Evolutionary conservation across 176 grass and related monocot species (phyloP).

Genomic region (Echinochloa phyllopogon): DNA sequence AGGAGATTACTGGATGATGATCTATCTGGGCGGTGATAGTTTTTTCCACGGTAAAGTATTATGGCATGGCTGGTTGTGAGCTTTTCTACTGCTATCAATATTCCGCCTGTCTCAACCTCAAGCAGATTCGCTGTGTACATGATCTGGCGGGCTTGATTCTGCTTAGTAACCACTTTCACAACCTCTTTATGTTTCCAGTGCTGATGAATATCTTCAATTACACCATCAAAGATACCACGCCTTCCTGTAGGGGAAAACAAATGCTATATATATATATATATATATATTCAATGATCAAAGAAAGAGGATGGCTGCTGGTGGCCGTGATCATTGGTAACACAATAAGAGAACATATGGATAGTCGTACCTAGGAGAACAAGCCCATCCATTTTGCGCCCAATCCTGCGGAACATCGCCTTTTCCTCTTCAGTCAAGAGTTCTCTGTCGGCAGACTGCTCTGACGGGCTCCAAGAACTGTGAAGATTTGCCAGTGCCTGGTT

Average conservation of each 20-base stretch:
- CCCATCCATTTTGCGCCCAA: slow-evolving; percentile 80
- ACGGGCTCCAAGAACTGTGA: slow-evolving; percentile 57
- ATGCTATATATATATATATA: slow-evolving; percentile 8
- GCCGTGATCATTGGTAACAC: not conserved
- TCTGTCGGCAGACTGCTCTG: slow-evolving; percentile 60
- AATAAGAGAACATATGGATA: slow-evolving; percentile 18
- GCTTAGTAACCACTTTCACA: slow-evolving; percentile 88
- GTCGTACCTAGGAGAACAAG: slow-evolving; percentile 68
- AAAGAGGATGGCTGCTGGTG: slow-evolving; percentile 1
- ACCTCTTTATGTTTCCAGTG: slow-evolving; percentile 95
- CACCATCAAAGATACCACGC: slow-evolving; percentile 83
- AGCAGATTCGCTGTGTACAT: slow-evolving; percentile 70
- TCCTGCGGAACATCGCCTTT: slow-evolving; percentile 60
- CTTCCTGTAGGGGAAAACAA: slow-evolving; percentile 61
- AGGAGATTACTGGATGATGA: slow-evolving; percentile 62
- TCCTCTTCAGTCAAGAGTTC: slow-evolving; percentile 88
- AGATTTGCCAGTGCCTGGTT: slow-evolving; percentile 67
- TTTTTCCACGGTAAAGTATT: slow-evolving; percentile 94
- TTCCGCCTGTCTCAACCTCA: slow-evolving; percentile 77
- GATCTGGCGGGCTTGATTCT: slow-evolving; percentile 57
- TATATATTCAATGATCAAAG: slow-evolving; percentile 12
- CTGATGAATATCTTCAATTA: slow-evolving; percentile 89
- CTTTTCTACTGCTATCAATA: slow-evolving; percentile 69
- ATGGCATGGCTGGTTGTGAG: slow-evolving; percentile 72
- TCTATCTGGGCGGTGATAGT: slow-evolving; percentile 66